Evolutionary conservation across 2,329 filamentous ascomycete genomes (phyloP).

Genomic region (Metarhizium anisopliae): DNA sequence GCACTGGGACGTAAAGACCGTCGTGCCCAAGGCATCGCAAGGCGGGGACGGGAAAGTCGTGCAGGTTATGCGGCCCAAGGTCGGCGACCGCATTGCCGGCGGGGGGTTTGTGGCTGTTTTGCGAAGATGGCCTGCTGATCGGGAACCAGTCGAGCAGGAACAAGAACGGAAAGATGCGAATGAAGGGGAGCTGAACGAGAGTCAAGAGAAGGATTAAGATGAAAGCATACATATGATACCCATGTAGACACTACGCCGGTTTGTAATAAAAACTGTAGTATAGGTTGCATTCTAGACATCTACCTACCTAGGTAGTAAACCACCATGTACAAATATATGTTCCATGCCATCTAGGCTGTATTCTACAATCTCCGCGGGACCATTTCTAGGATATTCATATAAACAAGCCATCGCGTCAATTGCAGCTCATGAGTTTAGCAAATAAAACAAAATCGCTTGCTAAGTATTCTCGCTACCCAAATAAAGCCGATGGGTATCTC

Average conservation of each 20-base stretch:
- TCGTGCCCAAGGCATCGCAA: constrained; percentile 18
- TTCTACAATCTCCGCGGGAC: not conserved
- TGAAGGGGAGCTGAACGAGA: not conserved
- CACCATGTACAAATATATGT: not conserved
- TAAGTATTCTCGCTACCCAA: constrained; percentile 8
- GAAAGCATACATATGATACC: not conserved
- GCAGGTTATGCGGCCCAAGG: constrained; percentile 32
- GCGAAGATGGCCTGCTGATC: constrained; percentile 21
- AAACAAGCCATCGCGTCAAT: no score
- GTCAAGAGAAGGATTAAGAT: not conserved
- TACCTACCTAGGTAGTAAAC: not conserved
- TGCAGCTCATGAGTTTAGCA: no score
- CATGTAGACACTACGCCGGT: not conserved
- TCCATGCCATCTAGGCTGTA: not conserved
- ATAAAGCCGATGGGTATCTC: constrained; percentile 8
- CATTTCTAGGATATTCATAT: not conserved
- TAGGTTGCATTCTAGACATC: not conserved
- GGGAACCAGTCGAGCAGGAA: constrained; percentile 3
- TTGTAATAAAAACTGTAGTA: not conserved
- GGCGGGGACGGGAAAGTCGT: constrained; percentile 17
- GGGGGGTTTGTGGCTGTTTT: constrained; percentile 32
- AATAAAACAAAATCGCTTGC: constrained; percentile 1
- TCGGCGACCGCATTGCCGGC: constrained; percentile 29
- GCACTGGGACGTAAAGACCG: constrained; percentile 54
- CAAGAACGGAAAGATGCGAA: not conserved